Percentiles rank a stretch among this genome's conserved stretches.
phyloP scores from a whole-genome alignment of 805 yeast genomes.

The Priceomyces fermenticarens region DNA sequence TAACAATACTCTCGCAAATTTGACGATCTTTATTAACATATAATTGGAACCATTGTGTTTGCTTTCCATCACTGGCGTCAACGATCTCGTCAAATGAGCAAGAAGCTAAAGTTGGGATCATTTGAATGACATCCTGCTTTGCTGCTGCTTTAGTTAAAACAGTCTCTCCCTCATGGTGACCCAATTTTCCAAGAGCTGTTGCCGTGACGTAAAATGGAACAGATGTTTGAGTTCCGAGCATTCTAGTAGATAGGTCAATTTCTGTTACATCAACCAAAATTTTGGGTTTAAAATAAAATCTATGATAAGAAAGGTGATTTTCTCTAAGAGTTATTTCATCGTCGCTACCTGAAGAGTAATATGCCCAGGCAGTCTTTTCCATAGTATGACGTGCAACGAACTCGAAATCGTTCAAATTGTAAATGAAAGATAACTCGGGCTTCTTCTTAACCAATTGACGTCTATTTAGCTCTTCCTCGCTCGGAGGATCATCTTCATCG shows the following conservation, averaged over 20 bases:
- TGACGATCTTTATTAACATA: constrained; percentile 77
- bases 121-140: constrained; percentile 66
- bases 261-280: constrained; percentile 77
- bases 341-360: constrained; percentile 88
- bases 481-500: constrained; percentile 36
- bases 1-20: constrained; percentile 58
- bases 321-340: constrained; percentile 90
- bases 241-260: constrained; percentile 65
- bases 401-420: constrained; percentile 85
- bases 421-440: constrained; percentile 69
- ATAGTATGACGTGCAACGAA: constrained; percentile 76
- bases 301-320: constrained; percentile 84
- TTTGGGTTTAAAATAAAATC: constrained; percentile 83
- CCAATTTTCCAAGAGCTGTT: constrained; percentile 87
- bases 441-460: constrained; percentile 33
- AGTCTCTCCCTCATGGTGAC: constrained; percentile 90
- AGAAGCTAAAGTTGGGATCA: constrained; percentile 91
- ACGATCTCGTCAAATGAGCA: constrained; percentile 84
- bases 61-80: constrained; percentile 61
- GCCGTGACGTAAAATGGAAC: constrained; percentile 90
- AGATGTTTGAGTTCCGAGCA: constrained; percentile 67
- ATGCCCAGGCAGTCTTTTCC: constrained; percentile 82
- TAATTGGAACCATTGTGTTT: constrained; percentile 85
- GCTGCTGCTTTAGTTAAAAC: constrained; percentile 84
- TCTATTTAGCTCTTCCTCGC: constrained; percentile 23